Base-by-base conservation (phyloP, 176 grass and related monocot species). In the Luzula sylvatica region DNA sequence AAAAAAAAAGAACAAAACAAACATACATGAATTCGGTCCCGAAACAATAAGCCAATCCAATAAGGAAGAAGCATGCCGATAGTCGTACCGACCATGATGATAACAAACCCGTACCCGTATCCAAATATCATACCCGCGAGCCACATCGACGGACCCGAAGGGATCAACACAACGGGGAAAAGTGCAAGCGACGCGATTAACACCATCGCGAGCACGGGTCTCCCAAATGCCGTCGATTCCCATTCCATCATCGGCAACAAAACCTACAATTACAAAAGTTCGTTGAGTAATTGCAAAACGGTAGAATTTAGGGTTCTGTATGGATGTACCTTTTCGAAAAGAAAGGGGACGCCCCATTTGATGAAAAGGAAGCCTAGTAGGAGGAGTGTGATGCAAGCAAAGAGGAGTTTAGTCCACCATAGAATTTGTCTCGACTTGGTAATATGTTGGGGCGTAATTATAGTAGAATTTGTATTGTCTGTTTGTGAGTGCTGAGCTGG, bases 71-170 rank as follows among this genome's bases (percentile, higher is more conserved):
- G 52, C 92, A 96, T 96, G 55, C 92, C 92, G 0, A 89, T 75
- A 23, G 81, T 75, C 23, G 86, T 79, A 11, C 92, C 92, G 11
- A 40, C 68, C 75, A 89, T 72, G 66, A 96, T 96, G 47, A 96
- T 90, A 43, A 90, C 50, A 77, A 82, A 79, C 23, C 85, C 85
- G 7, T 89, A 55, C 58, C 92, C 85, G 18, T 96, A 96, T 7
- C 92, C 92, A 57, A 90, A 96, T 59, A 90, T 76, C 64, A 96
- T 96, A 28, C 85, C 92, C 9, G 81, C 73, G 56, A 96, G 18
- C 92, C 92, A 90, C 92, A 96, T 96, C 11, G 85, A 61, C 1
- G 85, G 85, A 3, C 74, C 69, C n/a, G 92, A 98, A 60, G 92
- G 92, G 30, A 98, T 27, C 42, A 98, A 65, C 23, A 98, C 28